phyloP scores from a whole-genome alignment of 345 rosid genomes.

The Dipteronia sinensis region DNA sequence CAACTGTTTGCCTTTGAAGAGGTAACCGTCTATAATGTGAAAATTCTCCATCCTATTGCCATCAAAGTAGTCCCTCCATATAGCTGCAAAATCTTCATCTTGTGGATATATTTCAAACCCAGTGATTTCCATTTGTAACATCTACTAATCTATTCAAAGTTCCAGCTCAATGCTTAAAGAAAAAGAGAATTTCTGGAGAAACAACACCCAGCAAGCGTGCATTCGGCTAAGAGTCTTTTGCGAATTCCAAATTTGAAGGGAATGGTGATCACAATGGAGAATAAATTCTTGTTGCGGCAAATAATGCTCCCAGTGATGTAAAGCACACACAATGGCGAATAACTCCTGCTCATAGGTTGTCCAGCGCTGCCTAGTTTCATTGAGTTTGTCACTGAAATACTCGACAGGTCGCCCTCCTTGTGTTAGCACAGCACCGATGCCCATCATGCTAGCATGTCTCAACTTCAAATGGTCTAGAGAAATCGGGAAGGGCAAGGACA shows the following conservation, averaged over 20 bases:
- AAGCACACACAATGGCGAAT: neutral
- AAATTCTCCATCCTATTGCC: too few relatives aligned
- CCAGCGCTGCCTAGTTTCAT: neutral
- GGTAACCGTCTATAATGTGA: too few relatives aligned
- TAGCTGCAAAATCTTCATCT: too few relatives aligned
- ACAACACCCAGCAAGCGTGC: neutral
- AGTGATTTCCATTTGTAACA: too few relatives aligned
- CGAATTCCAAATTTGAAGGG: too few relatives aligned
- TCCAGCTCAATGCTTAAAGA: neutral
- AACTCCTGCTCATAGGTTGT: neutral
- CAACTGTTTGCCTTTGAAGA: neutral
- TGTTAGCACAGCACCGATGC: neutral
- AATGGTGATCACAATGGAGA: too few relatives aligned
- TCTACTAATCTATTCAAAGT: neutral
- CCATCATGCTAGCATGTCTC: neutral
- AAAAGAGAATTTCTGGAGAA: neutral
- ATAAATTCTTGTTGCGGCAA: neutral
- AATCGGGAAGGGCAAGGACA: neutral
- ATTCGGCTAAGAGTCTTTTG: neutral
- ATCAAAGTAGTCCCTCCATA: too few relatives aligned
- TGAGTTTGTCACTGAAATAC: neutral
- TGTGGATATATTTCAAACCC: too few relatives aligned
- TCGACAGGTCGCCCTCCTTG: neutral
- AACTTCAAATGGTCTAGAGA: slow-evolving; percentile 4
- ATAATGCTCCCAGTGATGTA: neutral